These are phyloP conservation scores for Flammula alnicola DNA, from an alignment of 1,284 basidiomycete species.

Conservation along the genomic window DNA sequence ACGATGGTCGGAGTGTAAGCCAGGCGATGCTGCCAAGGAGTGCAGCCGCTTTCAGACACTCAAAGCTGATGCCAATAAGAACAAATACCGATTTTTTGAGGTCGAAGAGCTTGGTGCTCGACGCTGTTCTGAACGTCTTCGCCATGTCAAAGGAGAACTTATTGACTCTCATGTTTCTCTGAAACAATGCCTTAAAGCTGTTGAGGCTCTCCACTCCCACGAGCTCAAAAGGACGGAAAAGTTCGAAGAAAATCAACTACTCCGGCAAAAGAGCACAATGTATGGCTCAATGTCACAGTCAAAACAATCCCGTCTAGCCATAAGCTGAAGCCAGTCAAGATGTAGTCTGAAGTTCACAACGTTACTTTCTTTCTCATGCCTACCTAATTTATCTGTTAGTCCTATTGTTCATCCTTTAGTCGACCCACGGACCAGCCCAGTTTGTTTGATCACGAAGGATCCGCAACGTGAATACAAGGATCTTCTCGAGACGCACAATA, in stretches of 20 bases:
- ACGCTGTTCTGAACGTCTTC: conserved; percentile 13
- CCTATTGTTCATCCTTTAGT: conserved; percentile 82
- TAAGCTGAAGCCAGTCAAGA: conserved; percentile 81
- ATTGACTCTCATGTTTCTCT: conserved; percentile 73
- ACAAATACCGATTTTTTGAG: conserved; percentile 24
- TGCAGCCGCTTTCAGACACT: too few species aligned
- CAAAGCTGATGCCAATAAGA: conserved; percentile 15
- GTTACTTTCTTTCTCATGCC: conserved; percentile 15
- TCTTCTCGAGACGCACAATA: conserved; percentile 74
- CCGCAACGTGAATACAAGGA: conserved; percentile 97
- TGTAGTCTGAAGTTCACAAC: conserved; percentile 62
- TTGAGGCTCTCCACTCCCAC: conserved; percentile 77
- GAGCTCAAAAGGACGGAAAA: conserved; percentile 66
- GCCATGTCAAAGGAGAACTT: conserved; percentile 52
- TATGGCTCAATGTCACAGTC: conserved; percentile 87
- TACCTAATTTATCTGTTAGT: conserved; percentile 42
- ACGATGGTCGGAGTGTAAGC: too few species aligned
- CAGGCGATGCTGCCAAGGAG: too few species aligned
- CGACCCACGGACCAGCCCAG: conserved; percentile 76
- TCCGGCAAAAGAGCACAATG: conserved; percentile 80
- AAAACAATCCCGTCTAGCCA: conserved; percentile 80
- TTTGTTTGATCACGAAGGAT: conserved; percentile 95
- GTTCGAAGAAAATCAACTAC: conserved; percentile 76
- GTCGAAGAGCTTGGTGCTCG: background rate
- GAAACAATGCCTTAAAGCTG: conserved; percentile 78